phyloP scores from a whole-genome alignment of 2,329 filamentous ascomycete genomes.

The Claviceps sp. region DNA sequence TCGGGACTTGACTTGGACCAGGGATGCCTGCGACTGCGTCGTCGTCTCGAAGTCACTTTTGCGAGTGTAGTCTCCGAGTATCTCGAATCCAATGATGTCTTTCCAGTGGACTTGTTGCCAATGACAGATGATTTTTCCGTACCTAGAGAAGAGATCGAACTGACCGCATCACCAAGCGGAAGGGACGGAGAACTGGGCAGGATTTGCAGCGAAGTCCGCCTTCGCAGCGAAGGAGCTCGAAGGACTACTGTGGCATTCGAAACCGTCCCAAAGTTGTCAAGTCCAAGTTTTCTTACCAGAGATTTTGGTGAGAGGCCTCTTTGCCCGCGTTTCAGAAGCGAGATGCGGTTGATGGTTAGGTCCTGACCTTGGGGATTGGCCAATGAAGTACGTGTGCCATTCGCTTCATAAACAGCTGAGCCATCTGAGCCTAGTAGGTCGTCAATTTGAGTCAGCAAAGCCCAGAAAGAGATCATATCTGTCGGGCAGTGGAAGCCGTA shows the following conservation, averaged over 20 bases:
- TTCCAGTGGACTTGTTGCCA: constrained; percentile 17
- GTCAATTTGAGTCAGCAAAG: background rate
- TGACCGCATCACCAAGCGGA: constrained; percentile 11
- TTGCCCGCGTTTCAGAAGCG: constrained; percentile 5
- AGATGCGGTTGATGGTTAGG: background rate
- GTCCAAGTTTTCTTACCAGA: constrained; percentile 14
- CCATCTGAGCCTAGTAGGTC: constrained; percentile 12
- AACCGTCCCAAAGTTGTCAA: constrained; percentile 12
- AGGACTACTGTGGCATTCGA: constrained; percentile 19
- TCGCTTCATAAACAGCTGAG: constrained; percentile 9
- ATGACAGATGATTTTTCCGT: constrained; percentile 14
- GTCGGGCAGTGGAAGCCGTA: background rate
- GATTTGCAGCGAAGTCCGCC: constrained; percentile 15
- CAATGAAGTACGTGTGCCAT: constrained; percentile 1
- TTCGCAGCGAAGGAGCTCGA: constrained; percentile 10
- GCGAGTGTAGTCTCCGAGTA: constrained; percentile 10
- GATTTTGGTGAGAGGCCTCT: constrained; percentile 12
- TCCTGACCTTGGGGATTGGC: background rate
- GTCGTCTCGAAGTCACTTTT: constrained; percentile 12
- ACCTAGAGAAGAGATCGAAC: constrained; percentile 15
- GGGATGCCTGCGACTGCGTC: constrained; percentile 17
- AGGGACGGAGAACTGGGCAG: constrained; percentile 9
- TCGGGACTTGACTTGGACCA: constrained; percentile 25
- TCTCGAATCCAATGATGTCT: constrained; percentile 22
- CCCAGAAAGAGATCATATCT: background rate